Evolutionary conservation across 345 rosid species (phyloP).

Genomic region (Gossypium anomalum): DNA sequence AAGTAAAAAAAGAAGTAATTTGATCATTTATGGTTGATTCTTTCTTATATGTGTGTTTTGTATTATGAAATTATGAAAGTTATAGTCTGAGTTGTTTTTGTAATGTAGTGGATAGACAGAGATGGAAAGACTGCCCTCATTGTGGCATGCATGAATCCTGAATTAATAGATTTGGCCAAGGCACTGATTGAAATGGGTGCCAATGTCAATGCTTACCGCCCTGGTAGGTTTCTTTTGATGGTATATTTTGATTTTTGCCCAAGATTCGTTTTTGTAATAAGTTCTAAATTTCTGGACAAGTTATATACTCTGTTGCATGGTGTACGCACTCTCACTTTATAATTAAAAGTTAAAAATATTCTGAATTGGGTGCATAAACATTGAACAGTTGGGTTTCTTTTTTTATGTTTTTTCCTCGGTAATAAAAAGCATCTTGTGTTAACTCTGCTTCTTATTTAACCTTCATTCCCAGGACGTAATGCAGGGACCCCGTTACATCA

Average conservation of each 20-base stretch:
- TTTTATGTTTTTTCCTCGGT: background rate
- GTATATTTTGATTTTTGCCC: background rate
- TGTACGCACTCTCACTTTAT: background rate
- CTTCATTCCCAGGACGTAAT: constrained; percentile 34
- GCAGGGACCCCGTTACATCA: constrained; percentile 58
- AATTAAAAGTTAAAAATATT: background rate
- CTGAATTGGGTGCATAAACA: background rate
- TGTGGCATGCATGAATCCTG: constrained; percentile 43
- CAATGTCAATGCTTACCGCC: constrained; percentile 49
- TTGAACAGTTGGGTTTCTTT: background rate
- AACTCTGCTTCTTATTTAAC: background rate
- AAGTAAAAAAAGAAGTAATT: background rate
- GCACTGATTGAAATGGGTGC: constrained; percentile 47
- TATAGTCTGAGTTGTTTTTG: constrained; percentile 8
- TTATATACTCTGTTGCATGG: background rate
- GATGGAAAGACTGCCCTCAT: constrained; percentile 49
- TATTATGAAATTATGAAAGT: background rate
- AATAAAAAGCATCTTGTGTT: background rate
- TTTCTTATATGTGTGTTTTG: background rate
- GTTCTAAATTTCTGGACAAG: background rate
- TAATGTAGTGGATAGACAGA: constrained; percentile 36
- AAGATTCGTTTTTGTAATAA: background rate
- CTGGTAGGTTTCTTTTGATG: constrained; percentile 30
- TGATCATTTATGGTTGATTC: background rate
- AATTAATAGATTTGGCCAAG: constrained; percentile 29